phyloP scores from a whole-genome alignment of 257 asterid species.

The Solanum dulcamara region DNA sequence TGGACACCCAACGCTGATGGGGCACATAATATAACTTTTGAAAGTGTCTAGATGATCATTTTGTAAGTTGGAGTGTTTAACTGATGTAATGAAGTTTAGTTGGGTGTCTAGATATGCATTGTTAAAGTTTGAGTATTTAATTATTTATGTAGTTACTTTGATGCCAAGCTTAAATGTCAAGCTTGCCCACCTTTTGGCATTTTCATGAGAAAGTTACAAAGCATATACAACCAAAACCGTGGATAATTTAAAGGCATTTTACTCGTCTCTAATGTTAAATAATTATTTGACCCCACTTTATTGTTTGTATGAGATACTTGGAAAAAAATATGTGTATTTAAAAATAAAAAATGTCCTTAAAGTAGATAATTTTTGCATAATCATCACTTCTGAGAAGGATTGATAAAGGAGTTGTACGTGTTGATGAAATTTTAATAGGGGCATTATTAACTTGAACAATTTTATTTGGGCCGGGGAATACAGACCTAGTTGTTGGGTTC shows the following conservation, averaged over 20 bases:
- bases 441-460: no score
- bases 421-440: no score
- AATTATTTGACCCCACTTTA: not conserved
- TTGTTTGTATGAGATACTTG: not conserved
- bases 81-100: no score
- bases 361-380: no score
- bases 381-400: no score
- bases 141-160: not conserved
- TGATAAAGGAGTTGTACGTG: no score
- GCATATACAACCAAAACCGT: not conserved
- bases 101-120: not conserved
- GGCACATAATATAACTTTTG: not conserved
- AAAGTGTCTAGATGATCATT: no score
- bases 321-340: not conserved
- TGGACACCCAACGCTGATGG: not conserved
- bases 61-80: not conserved
- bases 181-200: conserved; percentile 1
- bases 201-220: not conserved
- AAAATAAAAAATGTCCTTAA: no score
- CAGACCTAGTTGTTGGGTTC: no score
- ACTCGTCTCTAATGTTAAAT: not conserved
- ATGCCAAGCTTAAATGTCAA: conserved; percentile 29
- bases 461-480: no score
- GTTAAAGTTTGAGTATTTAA: not conserved
- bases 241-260: not conserved